Base-by-base conservation (phyloP, 2,329 filamentous ascomycete genomes). In the Dactylellina leptospora region DNA sequence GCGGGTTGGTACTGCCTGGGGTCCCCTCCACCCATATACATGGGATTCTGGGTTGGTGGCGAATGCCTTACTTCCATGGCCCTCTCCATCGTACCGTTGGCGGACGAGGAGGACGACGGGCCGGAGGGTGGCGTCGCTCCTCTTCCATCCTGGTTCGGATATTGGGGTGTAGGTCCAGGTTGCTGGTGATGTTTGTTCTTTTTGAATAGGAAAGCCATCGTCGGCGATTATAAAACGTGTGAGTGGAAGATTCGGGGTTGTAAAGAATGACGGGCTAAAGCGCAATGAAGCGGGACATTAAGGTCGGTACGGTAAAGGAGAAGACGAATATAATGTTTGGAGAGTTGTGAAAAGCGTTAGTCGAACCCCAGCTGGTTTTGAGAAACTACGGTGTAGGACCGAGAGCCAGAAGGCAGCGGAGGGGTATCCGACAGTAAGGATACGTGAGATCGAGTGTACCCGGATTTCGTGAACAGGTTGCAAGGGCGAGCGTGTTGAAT, bases 201-300 rank as follows among this genome's bases (percentile, higher is more conserved):
- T 58, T 71, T 71, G 28, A 71, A 71, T 71, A 71, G 47, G 66
- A 71, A 71, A 6, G 66, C 66, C 66, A 71, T 71, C 25, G 30
- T 28, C 48, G 36, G 23, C 8, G 45, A 44, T 62, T 40, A 50
- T 36, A 40, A 42, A 23, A 38, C 47, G 38, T 47, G 36, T 36
- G 45, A 27, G 8, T 55, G 33, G 18, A 30, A 45, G 40, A 55
- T 27, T 53, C 38, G 63, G 50, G 55, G 55, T 40, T 44, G 48
- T 18, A 42, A 25, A 42, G 33, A 51, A 51, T 42, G 44, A 28
- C 45, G 44, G n/a, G 42, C 22, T 61, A 61, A 25, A 59, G 40
- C 25, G 55, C 30, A 38, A 18, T 27, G 9, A 25, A 30, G 11
- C 18, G 16, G 53, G 53, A 45, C 53, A 47, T 47, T 13, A 58